phyloP scores from a whole-genome alignment of 225 moss, liverwort and hornwort species.

The Asterella californica region DNA sequence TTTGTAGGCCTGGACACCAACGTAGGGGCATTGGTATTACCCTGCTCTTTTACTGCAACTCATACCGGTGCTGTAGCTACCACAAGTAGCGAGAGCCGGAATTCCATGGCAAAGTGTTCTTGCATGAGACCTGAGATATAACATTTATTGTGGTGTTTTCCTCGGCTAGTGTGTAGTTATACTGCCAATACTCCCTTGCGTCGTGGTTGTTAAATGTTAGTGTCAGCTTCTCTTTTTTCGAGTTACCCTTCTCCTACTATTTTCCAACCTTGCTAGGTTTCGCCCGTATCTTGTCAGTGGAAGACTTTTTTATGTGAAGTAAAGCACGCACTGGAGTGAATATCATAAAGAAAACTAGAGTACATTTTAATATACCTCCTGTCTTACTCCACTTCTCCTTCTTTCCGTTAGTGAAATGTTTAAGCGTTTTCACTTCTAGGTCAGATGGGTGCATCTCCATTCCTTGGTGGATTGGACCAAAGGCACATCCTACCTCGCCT shows the following conservation, averaged over 20 bases:
- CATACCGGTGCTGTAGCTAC: too few relatives aligned
- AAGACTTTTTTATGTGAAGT: too few relatives aligned
- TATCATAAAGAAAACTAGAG: too few relatives aligned
- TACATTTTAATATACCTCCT: too few relatives aligned
- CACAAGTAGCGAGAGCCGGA: too few relatives aligned
- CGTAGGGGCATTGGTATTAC: neutral
- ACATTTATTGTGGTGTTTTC: neutral
- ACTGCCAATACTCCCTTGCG: neutral
- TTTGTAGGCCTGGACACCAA: neutral
- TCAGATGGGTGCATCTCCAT: neutral
- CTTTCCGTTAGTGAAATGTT: too few relatives aligned
- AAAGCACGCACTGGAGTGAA: too few relatives aligned
- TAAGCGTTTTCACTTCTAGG: too few relatives aligned
- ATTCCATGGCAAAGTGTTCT: neutral
- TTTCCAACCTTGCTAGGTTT: too few relatives aligned
- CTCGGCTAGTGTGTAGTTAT: neutral
- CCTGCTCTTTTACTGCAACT: too few relatives aligned
- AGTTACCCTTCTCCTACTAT: neutral
- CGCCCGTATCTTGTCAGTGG: too few relatives aligned
- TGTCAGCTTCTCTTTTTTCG: neutral
- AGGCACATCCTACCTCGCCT: neutral
- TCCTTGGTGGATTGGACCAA: neutral
- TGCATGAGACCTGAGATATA: neutral
- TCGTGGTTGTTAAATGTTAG: slow-evolving; percentile 1
- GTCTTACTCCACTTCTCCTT: too few relatives aligned